phyloP scores from a whole-genome alignment of 2,329 filamentous ascomycete genomes.

The Aaosphaeria arxii region DNA sequence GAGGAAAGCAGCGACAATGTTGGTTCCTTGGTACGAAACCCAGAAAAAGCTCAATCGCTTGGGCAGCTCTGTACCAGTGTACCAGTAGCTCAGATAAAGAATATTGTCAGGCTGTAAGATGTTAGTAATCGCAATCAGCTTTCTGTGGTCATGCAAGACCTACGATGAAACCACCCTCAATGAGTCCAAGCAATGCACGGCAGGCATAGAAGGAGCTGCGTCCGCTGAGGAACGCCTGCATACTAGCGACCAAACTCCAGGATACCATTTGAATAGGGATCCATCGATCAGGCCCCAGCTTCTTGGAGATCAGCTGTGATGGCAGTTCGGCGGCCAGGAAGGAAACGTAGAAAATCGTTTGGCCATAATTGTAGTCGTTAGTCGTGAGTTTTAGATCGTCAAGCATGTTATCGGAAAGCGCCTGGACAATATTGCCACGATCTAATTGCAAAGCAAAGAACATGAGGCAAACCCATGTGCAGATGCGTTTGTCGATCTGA shows the following conservation, averaged over 20 bases:
- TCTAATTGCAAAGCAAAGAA: conserved; percentile 56
- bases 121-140: not conserved
- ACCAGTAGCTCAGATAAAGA: conserved; percentile 72
- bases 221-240: conserved; percentile 66
- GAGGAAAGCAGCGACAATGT: conserved; percentile 56
- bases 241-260: conserved; percentile 52
- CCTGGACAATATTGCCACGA: conserved; percentile 44
- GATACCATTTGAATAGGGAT: conserved; percentile 44
- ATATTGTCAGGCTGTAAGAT: conserved; percentile 57
- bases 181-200: conserved; percentile 42
- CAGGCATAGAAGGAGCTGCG: conserved; percentile 43
- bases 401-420: conserved; percentile 34
- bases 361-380: conserved; percentile 38
- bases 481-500: conserved; percentile 53
- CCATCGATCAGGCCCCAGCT: conserved; percentile 45
- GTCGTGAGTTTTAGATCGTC: conserved; percentile 30
- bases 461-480: conserved; percentile 52
- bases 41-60: conserved; percentile 68
- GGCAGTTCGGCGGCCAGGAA: conserved; percentile 62
- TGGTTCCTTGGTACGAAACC: conserved; percentile 60
- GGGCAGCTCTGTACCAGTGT: conserved; percentile 68
- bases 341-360: conserved; percentile 69
- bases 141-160: conserved; percentile 36
- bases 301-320: conserved; percentile 47
- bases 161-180: conserved; percentile 54